phyloP scores from a whole-genome alignment of 2,329 filamentous ascomycete species.

The Paracamarosporium sp. region DNA sequence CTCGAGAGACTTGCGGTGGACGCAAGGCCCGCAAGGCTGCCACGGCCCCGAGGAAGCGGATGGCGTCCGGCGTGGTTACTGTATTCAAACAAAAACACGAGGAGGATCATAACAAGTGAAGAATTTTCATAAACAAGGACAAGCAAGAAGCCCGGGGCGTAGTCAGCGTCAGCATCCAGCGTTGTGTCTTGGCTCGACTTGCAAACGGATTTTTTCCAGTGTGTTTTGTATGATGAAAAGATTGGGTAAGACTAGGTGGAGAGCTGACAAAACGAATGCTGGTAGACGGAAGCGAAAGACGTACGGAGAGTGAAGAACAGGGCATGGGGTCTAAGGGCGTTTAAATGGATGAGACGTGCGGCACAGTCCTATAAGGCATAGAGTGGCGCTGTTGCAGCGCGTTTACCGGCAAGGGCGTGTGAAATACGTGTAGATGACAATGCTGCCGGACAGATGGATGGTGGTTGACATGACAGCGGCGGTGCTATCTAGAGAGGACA shows the following conservation, averaged over 20 bases:
- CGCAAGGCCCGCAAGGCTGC: conserved; percentile 13
- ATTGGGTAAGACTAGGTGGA: neutral
- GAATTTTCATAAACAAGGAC: neutral
- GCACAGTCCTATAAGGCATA: neutral
- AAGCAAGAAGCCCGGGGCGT: neutral
- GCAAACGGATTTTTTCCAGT: neutral
- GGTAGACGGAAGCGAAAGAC: conserved; percentile 3
- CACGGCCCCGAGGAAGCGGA: conserved; percentile 23
- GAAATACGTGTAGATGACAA: neutral
- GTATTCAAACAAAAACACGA: neutral
- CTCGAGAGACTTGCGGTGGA: conserved; percentile 8
- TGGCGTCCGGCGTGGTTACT: conserved; percentile 19
- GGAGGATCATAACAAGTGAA: neutral
- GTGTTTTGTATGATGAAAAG: conserved; percentile 1
- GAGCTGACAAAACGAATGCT: neutral
- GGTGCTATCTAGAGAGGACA: no score
- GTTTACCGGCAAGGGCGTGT: neutral
- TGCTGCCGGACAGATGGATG: no score
- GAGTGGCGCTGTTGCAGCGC: neutral
- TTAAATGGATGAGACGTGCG: neutral
- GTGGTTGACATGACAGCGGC: no score
- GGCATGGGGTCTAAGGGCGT: neutral
- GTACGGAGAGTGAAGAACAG: conserved; percentile 5
- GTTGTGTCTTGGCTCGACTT: neutral
- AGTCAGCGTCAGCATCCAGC: neutral